Evolutionary conservation across 495 filamentous ascomycete species (phyloP).

Genomic region (Aspergillus cavernicola): DNA sequence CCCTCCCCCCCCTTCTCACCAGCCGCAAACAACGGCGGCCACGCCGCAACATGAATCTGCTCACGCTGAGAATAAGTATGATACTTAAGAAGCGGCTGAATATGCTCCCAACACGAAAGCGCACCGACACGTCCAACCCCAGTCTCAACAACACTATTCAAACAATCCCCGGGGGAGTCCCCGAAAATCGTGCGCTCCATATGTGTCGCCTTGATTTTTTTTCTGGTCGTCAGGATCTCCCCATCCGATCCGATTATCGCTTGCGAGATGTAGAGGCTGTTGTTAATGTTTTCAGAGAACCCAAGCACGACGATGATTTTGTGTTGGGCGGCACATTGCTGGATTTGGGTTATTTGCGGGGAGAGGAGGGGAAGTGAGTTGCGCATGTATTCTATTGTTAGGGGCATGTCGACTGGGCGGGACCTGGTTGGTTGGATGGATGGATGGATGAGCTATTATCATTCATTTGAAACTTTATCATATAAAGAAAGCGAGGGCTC

Average conservation of each 20-base stretch:
- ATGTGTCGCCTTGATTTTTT: conserved; percentile 61
- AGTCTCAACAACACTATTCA: conserved; percentile 41
- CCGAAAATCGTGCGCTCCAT: conserved; percentile 62
- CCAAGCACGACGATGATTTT: conserved; percentile 49
- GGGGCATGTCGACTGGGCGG: conserved; percentile 40
- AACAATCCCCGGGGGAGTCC: conserved; percentile 43
- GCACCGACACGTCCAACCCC: conserved; percentile 43
- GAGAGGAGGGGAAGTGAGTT: conserved; percentile 46
- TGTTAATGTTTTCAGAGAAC: conserved; percentile 47
- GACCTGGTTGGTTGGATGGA: conserved; percentile 25
- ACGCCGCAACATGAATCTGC: conserved; percentile 56
- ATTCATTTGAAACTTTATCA: too few species aligned
- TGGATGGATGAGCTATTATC: not conserved
- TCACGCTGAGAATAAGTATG: conserved; percentile 48
- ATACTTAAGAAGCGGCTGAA: conserved; percentile 58
- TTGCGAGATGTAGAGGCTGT: conserved; percentile 56
- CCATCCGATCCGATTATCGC: conserved; percentile 46
- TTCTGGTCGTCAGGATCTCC: conserved; percentile 38
- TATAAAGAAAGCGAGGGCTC: too few species aligned
- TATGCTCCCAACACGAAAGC: conserved; percentile 57
- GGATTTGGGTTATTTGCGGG: conserved; percentile 45
- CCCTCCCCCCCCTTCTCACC: conserved; percentile 14
- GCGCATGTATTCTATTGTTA: conserved; percentile 44
- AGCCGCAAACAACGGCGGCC: conserved; percentile 41
- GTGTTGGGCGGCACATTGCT: conserved; percentile 34